phyloP scores from a whole-genome alignment of 208 protist species.

The Trypanosoma boissoni region DNA sequence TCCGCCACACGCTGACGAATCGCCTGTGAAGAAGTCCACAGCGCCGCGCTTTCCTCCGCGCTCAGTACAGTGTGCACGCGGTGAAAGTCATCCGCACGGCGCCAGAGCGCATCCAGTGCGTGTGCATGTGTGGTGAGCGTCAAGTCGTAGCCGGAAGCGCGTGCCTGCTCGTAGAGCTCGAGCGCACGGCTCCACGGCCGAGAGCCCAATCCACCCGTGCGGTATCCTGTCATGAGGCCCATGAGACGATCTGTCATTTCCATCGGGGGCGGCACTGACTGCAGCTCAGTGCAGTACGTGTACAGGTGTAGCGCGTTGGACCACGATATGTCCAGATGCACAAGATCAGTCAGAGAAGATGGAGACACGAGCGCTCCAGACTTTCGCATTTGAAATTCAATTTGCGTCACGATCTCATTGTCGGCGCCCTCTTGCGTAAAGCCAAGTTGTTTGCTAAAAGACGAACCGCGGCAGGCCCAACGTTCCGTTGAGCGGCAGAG shows the following conservation, averaged over 20 bases:
- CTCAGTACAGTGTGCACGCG: constrained; percentile 28
- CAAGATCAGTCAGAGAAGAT: constrained; percentile 47
- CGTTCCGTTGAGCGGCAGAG: constrained; percentile 40
- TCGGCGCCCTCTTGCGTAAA: constrained; percentile 65
- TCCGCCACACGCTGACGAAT: constrained; percentile 32
- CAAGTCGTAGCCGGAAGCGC: constrained; percentile 48
- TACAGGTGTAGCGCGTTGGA: constrained; percentile 50
- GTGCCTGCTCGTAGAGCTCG: constrained; percentile 42
- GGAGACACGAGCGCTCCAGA: constrained; percentile 29
- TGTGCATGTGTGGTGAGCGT: constrained; percentile 59
- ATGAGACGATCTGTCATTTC: constrained; percentile 72
- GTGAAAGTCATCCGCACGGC: constrained; percentile 61
- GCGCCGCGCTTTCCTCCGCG: constrained; percentile 21
- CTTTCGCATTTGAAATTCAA: constrained; percentile 56
- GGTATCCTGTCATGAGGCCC: constrained; percentile 78
- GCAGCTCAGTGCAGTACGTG: constrained; percentile 28
- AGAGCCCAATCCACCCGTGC: constrained; percentile 57
- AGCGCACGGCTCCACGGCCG: constrained; percentile 65
- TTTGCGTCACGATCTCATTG: constrained; percentile 50
- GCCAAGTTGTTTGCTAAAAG: constrained; percentile 46
- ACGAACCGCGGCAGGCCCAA: constrained; percentile 42
- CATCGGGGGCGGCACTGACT: constrained; percentile 37
- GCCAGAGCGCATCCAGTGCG: constrained; percentile 83
- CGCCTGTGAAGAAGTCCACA: constrained; percentile 32
- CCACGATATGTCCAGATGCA: constrained; percentile 78